Evolutionary conservation across 345 rosid genomes (phyloP).

Genomic region (Eucalyptus erythrocorys): DNA sequence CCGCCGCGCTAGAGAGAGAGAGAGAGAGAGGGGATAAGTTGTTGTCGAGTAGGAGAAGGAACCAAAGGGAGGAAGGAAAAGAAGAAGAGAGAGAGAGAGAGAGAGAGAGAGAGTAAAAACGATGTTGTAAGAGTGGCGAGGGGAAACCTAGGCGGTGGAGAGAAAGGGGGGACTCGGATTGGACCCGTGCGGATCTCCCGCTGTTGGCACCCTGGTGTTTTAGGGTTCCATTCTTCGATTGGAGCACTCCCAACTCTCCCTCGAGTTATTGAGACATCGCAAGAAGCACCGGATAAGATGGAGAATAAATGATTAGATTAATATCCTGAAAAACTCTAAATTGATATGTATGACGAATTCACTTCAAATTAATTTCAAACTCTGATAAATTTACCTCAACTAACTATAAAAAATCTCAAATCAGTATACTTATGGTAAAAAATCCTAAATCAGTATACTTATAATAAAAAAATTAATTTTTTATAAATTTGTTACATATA

Average conservation of each 20-base stretch:
- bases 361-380: rapidly evolving
- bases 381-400: rapidly evolving
- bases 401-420: rapidly evolving
- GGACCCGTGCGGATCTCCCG: background rate
- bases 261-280: background rate
- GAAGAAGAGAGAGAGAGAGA: background rate
- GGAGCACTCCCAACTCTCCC: background rate
- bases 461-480: too few species aligned
- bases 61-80: background rate
- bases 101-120: background rate
- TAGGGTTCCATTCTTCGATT: background rate
- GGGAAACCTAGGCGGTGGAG: background rate
- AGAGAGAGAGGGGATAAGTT: background rate
- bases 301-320: too few species aligned
- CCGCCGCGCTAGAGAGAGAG: background rate
- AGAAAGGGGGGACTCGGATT: background rate
- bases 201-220: background rate
- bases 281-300: background rate
- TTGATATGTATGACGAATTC: rapidly evolving
- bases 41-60: background rate
- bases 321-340: too few species aligned
- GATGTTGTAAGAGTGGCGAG: background rate
- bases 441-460: rapidly evolving
- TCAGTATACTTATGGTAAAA: rapidly evolving
- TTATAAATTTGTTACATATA: rapidly evolving